Conservation (phyloP, 495 filamentous ascomycete genomes). For the Annulohypoxylon maeteangense region DNA sequence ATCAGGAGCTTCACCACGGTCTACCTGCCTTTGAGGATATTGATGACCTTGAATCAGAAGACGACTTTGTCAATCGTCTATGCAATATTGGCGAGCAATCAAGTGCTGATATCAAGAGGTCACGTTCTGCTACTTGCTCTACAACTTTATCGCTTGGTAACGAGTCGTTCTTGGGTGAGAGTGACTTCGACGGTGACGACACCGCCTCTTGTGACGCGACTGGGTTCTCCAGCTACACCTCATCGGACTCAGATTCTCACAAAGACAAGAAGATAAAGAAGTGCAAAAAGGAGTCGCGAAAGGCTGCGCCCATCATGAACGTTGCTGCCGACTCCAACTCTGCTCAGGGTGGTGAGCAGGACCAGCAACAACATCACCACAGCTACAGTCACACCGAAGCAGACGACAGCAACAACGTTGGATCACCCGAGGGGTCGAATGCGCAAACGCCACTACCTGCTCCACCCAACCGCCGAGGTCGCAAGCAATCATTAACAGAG, state of each 20-base stretch:
- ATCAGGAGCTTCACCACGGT: slow-evolving; percentile 65
- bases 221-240: slow-evolving; percentile 60
- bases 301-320: slow-evolving; percentile 58
- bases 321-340: slow-evolving; percentile 55
- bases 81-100: slow-evolving; percentile 71
- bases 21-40: slow-evolving; percentile 84
- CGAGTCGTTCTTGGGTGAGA: slow-evolving; percentile 78
- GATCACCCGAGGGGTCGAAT: slow-evolving; percentile 38
- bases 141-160: slow-evolving; percentile 73
- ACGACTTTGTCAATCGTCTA: slow-evolving; percentile 83
- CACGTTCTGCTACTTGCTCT: slow-evolving; percentile 78
- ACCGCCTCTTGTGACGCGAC: slow-evolving; percentile 65
- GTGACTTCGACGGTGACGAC: slow-evolving; percentile 81
- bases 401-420: slow-evolving; percentile 41
- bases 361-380: slow-evolving; percentile 45
- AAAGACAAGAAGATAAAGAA: slow-evolving; percentile 75
- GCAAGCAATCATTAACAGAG: slow-evolving; percentile 98
- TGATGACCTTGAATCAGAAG: slow-evolving; percentile 92
- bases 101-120: slow-evolving; percentile 72
- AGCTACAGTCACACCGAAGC: slow-evolving; percentile 45
- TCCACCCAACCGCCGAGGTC: slow-evolving; percentile 89
- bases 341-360: slow-evolving; percentile 51
- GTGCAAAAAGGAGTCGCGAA: slow-evolving; percentile 57
- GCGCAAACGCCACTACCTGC: slow-evolving; percentile 60
- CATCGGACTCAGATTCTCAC: slow-evolving; percentile 59